Conservation (phyloP, 352 stramenopile genomes). For the Thraustotheca clavata region DNA sequence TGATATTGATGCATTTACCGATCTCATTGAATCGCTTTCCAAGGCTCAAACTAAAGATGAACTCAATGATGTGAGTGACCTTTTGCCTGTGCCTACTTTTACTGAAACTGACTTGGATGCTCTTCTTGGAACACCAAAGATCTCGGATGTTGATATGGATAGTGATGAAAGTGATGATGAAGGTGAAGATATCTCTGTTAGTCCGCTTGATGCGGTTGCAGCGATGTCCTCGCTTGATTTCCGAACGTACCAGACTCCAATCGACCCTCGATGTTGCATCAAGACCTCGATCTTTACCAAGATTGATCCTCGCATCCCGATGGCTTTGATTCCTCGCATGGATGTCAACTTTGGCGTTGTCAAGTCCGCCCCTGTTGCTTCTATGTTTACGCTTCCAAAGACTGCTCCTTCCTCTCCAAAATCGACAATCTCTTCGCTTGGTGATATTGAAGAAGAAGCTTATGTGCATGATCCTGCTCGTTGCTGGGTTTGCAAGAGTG, state of each 20-base stretch:
- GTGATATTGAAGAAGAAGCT: slow-evolving; percentile 41
- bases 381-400: not conserved
- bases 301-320: slow-evolving; percentile 65
- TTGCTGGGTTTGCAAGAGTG: slow-evolving; percentile 85
- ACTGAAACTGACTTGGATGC: not conserved
- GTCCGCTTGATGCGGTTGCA: slow-evolving; percentile 36
- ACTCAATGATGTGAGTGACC: slow-evolving; percentile 7
- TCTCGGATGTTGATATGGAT: slow-evolving; percentile 27
- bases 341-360: slow-evolving; percentile 39
- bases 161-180: slow-evolving; percentile 25
- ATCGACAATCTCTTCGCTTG: slow-evolving; percentile 17
- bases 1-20: slow-evolving; percentile 18
- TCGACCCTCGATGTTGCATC: slow-evolving; percentile 73
- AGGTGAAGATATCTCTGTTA: not conserved
- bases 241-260: slow-evolving; percentile 27
- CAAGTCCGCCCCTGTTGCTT: slow-evolving; percentile 23
- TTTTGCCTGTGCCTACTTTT: not conserved
- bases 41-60: slow-evolving; percentile 10
- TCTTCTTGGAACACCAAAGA: slow-evolving; percentile 23
- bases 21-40: slow-evolving; percentile 13
- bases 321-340: slow-evolving; percentile 56
- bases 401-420: slow-evolving; percentile 11
- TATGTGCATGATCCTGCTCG: slow-evolving; percentile 64
- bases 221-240: slow-evolving; percentile 40
- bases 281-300: slow-evolving; percentile 68